Evolutionary conservation across 176 grass and related monocot species (phyloP), one percentile per base, ranked within the genome.

Genomic region (Oryza longistaminata): DNA sequence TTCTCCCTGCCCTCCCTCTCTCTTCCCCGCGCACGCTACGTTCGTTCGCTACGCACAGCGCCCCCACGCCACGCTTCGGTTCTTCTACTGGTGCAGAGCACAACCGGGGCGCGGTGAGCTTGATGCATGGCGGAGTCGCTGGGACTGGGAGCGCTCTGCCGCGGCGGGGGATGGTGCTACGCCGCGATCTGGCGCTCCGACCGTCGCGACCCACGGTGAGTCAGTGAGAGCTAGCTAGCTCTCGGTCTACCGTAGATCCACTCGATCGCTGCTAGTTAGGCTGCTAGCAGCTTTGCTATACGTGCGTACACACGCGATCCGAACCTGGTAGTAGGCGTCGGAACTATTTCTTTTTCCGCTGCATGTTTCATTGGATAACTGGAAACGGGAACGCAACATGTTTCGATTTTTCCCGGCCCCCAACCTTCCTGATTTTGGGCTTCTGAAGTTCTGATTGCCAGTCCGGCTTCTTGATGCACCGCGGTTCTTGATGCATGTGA

Each of bases 121-220:
- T 62, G 21, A 62, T 62, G 58, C 58, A 79, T 93, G 85, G 88
- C 87, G 84, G 95, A 50, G 67, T 77, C 80, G 40, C 91, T 98
- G 71, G 91, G 40, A 31, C 91, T 98, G 71, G 91, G 40, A 31
- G 82, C 69, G 70, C 89, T 98, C 45, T 98, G 96, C 83, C 77
- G 84, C 53, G 73, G 89, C 80, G 89, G 91, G n/a, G 87, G 93
- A n/a, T 98, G 96, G 96, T 93, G 91, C 49, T 98, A 98, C 88
- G 93, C 73, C 19, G 87, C 92, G 76, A 86, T 93, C 71, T 98
- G 96, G 96, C 83, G 89, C 81, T 88, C 89, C 76, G 89, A 95
- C 87, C 85, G 82, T 52, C 83, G 89, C 64, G 91, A 98, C 66
- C n/a, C 93, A 26, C 75, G 91, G 96, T 98, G 87, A 70, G 62